phyloP scores from a whole-genome alignment of 1,284 basidiomycete species.

The Phlebopus sp. region DNA sequence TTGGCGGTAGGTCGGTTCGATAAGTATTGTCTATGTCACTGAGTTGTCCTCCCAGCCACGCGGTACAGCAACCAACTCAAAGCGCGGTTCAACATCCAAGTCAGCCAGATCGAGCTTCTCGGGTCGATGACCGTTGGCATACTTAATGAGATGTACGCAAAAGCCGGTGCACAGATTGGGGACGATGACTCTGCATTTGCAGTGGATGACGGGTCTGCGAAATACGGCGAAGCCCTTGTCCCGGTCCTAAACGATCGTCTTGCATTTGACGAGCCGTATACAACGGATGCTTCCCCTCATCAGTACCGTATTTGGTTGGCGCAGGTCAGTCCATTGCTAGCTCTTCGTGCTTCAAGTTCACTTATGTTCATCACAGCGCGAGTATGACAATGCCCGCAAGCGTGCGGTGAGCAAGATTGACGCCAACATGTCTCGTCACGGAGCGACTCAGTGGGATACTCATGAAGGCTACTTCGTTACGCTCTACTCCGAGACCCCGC shows the following conservation, averaged over 20 bases:
- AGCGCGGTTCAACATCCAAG: constrained; percentile 25
- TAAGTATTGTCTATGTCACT: not conserved
- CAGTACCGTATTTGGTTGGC: constrained; percentile 17
- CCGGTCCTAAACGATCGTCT: constrained; percentile 28
- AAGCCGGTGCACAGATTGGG: constrained; percentile 10
- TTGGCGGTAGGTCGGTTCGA: constrained; percentile 20
- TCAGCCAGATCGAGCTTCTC: constrained; percentile 31
- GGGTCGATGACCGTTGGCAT: constrained; percentile 27
- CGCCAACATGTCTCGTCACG: constrained; percentile 10
- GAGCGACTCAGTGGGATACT: constrained; percentile 14
- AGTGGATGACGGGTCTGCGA: constrained; percentile 23
- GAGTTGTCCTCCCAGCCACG: constrained; percentile 14
- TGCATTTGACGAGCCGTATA: constrained; percentile 25
- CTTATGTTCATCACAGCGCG: constrained; percentile 1
- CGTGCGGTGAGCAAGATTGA: constrained; percentile 9
- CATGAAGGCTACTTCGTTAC: constrained; percentile 17
- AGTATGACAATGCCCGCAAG: constrained; percentile 14
- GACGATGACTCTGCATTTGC: constrained; percentile 1
- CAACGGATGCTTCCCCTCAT: constrained; percentile 16
- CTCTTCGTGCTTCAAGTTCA: not conserved
- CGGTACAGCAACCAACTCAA: constrained; percentile 30
- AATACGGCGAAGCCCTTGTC: constrained; percentile 28
- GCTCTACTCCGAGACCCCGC: constrained; percentile 8
- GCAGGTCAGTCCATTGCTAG: constrained; percentile 4
- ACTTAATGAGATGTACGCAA: constrained; percentile 25